phyloP scores from a whole-genome alignment of 1,284 basidiomycete genomes.

The Sporisorium sorghi region DNA sequence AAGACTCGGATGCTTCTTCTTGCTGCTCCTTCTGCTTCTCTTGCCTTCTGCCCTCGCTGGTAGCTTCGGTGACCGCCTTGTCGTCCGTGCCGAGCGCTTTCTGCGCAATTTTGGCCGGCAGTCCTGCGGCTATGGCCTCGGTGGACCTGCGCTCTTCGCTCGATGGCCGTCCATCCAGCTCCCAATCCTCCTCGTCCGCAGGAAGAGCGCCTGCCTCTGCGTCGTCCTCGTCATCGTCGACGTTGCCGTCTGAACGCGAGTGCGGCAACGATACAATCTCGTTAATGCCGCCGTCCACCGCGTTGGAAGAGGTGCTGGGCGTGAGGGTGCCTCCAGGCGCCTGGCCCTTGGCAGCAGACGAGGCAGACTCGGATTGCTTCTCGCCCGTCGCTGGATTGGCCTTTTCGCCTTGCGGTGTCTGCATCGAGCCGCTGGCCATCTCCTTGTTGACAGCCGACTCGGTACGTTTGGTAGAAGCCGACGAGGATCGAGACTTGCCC shows the following conservation, averaged over 20 bases:
- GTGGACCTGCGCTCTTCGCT: constrained; percentile 29
- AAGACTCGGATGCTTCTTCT: constrained; percentile 2
- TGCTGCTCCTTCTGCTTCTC: constrained; percentile 19
- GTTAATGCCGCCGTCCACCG: constrained; percentile 43
- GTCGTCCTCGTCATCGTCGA: constrained; percentile 40
- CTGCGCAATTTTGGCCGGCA: constrained; percentile 26
- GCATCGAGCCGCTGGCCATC: constrained; percentile 54
- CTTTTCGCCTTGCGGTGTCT: constrained; percentile 48
- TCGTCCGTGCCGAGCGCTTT: constrained; percentile 46
- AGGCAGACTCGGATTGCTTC: constrained; percentile 1
- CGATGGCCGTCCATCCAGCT: constrained; percentile 38
- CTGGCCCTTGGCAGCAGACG: constrained; percentile 20
- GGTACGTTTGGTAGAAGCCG: constrained; percentile 73
- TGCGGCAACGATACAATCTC: constrained; percentile 45
- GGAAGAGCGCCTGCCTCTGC: constrained; percentile 18
- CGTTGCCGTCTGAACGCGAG: constrained; percentile 36
- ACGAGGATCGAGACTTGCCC: constrained; percentile 46
- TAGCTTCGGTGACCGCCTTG: constrained; percentile 34
- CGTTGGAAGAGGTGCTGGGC: constrained; percentile 21
- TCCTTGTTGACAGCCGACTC: constrained; percentile 71
- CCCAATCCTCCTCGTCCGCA: constrained; percentile 52
- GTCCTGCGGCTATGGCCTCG: constrained; percentile 21
- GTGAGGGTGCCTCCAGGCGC: constrained; percentile 18
- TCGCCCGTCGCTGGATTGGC: constrained; percentile 53
- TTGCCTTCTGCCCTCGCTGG: constrained; percentile 21